Percentiles rank a stretch among this genome's conserved stretches.
phyloP scores from a whole-genome alignment of 768 basidiomycete species.

The Phylloporus sp. region DNA sequence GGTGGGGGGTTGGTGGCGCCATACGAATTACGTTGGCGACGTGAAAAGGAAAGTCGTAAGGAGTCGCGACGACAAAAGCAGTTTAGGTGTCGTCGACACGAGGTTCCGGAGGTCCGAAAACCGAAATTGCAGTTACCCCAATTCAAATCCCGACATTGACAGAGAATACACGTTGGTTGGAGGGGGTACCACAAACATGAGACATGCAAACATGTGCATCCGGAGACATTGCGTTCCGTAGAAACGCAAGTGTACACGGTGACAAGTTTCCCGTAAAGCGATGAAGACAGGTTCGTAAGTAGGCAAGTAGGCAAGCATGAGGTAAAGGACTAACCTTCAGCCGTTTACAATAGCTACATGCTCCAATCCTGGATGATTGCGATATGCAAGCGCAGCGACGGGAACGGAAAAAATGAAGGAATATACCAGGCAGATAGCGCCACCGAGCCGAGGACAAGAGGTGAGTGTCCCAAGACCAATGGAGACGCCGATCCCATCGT shows the following conservation, averaged over 20 bases:
- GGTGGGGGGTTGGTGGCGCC: not conserved
- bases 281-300: constrained; percentile 20
- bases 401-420: constrained; percentile 3
- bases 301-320: constrained; percentile 2
- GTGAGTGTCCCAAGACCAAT: not conserved
- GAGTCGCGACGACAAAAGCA: constrained; percentile 5
- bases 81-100: constrained; percentile 13
- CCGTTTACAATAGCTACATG: constrained; percentile 83
- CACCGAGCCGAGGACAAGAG: constrained; percentile 14
- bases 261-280: constrained; percentile 8
- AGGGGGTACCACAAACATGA: constrained; percentile 7
- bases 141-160: constrained; percentile 10
- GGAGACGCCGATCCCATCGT: not conserved
- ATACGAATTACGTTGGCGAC: not conserved
- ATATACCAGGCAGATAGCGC: constrained; percentile 4
- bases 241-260: not conserved
- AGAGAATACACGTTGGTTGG: not conserved
- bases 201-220: constrained; percentile 7
- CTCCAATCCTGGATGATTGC: constrained; percentile 56
- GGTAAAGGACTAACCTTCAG: constrained; percentile 60
- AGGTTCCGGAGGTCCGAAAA: constrained; percentile 27
- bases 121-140: constrained; percentile 21
- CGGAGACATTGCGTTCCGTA: constrained; percentile 21
- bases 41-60: constrained; percentile 1
- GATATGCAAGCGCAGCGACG: constrained; percentile 5